phyloP scores from a whole-genome alignment of 192 early-diverging fungal genomes.

The Endogone sp. region DNA sequence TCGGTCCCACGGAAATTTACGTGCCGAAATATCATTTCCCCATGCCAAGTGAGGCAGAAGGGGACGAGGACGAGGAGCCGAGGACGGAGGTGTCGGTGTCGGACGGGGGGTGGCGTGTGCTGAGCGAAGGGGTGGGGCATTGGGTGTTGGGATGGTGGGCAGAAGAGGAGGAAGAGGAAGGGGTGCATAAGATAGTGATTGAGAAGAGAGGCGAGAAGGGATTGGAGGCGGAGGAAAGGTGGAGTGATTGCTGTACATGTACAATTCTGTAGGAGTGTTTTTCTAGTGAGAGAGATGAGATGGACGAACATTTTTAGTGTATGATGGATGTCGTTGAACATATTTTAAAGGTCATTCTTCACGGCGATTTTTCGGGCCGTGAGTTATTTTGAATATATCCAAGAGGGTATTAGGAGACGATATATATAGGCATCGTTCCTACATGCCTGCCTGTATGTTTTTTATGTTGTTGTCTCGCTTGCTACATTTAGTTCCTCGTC shows the following conservation, averaged over 20 bases:
- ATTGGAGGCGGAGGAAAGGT: background rate
- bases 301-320: too few species aligned
- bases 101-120: background rate
- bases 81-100: background rate
- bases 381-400: too few species aligned
- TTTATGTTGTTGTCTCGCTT: too few species aligned
- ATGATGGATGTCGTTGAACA: too few species aligned
- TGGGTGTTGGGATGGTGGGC: background rate
- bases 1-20: slow-evolving; percentile 41
- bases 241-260: too few species aligned
- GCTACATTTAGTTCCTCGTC: too few species aligned
- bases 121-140: background rate
- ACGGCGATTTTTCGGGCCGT: too few species aligned
- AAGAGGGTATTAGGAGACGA: too few species aligned
- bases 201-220: background rate
- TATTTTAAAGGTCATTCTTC: too few species aligned
- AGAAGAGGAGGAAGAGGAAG: background rate
- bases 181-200: background rate
- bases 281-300: background rate
- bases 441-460: too few species aligned
- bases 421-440: too few species aligned
- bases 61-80: background rate
- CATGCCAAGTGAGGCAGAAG: slow-evolving; percentile 13
- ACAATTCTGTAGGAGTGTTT: background rate
- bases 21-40: slow-evolving; percentile 42